Base-by-base conservation (phyloP, 2,329 filamentous ascomycete genomes). In the Aspergillus neotritici region DNA sequence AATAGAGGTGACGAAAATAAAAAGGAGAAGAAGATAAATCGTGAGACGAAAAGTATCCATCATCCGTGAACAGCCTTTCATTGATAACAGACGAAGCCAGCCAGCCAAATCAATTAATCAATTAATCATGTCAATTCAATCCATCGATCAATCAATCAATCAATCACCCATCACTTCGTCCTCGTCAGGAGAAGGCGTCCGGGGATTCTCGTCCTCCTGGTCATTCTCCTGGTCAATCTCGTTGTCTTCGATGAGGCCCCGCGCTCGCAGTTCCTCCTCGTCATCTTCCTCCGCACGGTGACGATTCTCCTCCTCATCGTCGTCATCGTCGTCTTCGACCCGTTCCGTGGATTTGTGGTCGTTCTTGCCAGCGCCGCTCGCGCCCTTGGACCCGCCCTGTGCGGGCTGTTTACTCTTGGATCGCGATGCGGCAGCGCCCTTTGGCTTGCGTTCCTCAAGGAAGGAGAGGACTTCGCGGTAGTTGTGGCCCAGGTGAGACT, bases 391-490 rank as follows among this genome's bases (percentile, higher is more conserved):
- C 21, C 21, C 21, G 7, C 21, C 21, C 21, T 8, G 21, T 9
- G 43, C 39, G 5, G 55, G 21, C 36, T 60, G 60, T 36, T 65
- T 64, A 35, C 63, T 66, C 56, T 69, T 72, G 7, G 54, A 49
- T 16, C 48, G 53, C 14, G 47, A 50, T 16, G 49, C 28, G 30
- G 44, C 39, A 21, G 53, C 40, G 16, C 43, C 50, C 34, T 56
- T 58, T 30, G 60, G 53, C 57, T 83, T 82, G 37, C 76, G 73
- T 44, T 84, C 79, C 56, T 95, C 89, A 4, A 97, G 72, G 63
- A 84, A 93, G 7, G 80, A 79, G 4, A 95, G 72, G 5, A 96
- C 81, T 56, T 93, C 88, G 58, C 84, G 87, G 73, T 87, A 94
- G 62, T 93, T 96, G 35, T 79, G 73, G 2, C 93, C 93, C 3